Evolutionary conservation across 148 eudicot species (phyloP).

Genomic region (Chenopodium suecicum): DNA sequence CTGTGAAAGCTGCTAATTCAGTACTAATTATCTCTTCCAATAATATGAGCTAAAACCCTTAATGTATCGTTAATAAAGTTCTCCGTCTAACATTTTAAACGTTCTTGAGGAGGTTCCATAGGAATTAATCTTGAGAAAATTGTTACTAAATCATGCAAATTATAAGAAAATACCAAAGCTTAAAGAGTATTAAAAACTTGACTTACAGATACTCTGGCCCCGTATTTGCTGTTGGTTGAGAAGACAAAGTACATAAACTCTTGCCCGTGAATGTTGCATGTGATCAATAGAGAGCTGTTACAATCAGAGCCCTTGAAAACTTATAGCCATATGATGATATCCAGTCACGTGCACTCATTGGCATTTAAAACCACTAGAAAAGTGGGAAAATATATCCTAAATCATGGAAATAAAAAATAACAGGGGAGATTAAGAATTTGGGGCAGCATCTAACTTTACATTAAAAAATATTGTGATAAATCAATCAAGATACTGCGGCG

Average conservation of each 20-base stretch:
- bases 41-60: too few species aligned
- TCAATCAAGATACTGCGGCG: not conserved
- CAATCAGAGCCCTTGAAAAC: constrained; percentile 31
- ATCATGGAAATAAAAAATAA: not conserved
- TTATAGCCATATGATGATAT: constrained; percentile 23
- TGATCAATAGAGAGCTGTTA: constrained; percentile 37
- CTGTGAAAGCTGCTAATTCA: not conserved
- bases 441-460: not conserved
- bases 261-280: constrained; percentile 43
- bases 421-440: not conserved
- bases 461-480: not conserved
- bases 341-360: constrained; percentile 37
- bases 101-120: not conserved
- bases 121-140: not conserved
- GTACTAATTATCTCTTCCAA: too few species aligned
- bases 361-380: constrained; percentile 25
- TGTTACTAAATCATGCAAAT: not conserved
- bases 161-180: constrained; percentile 17
- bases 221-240: constrained; percentile 25
- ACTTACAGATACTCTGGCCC: constrained; percentile 26
- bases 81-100: not conserved
- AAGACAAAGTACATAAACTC: constrained; percentile 27
- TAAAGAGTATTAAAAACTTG: constrained; percentile 21
- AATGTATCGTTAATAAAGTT: too few species aligned
- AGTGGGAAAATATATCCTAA: constrained; percentile 14